Evolutionary conservation across 108 stramenopile genomes (phyloP).

Genomic region (Aurantiochytrium sp.): DNA sequence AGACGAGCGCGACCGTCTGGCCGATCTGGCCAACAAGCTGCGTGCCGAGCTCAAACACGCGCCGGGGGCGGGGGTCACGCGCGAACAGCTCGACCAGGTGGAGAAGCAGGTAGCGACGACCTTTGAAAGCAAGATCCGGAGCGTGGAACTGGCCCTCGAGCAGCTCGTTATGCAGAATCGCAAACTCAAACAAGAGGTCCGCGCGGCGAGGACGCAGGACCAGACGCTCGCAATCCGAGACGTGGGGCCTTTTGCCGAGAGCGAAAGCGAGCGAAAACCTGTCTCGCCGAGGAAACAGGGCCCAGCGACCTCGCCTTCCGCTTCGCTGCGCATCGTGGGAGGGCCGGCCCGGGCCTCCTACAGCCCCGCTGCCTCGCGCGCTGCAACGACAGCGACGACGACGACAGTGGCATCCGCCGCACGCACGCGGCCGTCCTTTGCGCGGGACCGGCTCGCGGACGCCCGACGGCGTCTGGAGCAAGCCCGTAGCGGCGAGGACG

Average conservation of each 20-base stretch:
- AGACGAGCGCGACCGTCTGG: not conserved
- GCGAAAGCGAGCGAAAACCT: too few relatives aligned
- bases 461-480: not conserved
- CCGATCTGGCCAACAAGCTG: constrained; percentile 14
- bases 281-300: too few relatives aligned
- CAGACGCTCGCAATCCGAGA: too few relatives aligned
- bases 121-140: constrained; percentile 7
- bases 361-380: too few relatives aligned
- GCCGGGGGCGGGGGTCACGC: not conserved
- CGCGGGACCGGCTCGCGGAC: not conserved
- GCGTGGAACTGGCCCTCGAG: not conserved
- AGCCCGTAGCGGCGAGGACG: too few relatives aligned
- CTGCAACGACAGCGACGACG: too few relatives aligned
- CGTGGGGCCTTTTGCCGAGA: too few relatives aligned
- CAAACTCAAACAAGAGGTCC: not conserved
- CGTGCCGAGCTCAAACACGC: not conserved
- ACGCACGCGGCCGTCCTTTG: not conserved
- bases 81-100: constrained; percentile 4
- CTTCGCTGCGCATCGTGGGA: too few relatives aligned
- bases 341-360: too few relatives aligned
- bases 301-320: too few relatives aligned
- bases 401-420: too few relatives aligned
- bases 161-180: not conserved
- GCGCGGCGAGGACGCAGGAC: not conserved
- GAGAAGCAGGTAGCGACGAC: not conserved